phyloP scores from a whole-genome alignment of 73 alveolate genomes.

The Vitrella brassicaformis region DNA sequence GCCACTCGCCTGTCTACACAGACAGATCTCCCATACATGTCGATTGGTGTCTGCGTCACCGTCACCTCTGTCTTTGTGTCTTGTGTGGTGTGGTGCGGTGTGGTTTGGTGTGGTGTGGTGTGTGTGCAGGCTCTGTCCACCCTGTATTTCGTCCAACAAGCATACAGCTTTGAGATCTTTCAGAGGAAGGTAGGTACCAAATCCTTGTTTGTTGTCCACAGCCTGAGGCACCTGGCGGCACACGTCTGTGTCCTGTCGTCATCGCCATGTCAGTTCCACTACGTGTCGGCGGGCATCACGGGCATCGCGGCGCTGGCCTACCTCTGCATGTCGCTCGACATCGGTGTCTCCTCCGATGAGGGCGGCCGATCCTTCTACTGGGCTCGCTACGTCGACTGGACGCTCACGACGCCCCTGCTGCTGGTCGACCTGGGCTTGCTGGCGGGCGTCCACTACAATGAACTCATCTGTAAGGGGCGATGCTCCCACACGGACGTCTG shows the following conservation, averaged over 20 bases:
- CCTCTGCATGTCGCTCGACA: constrained; percentile 10
- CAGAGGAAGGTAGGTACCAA: background rate
- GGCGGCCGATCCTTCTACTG: constrained; percentile 1
- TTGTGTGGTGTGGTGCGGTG: too few species aligned
- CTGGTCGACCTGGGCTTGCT: constrained; percentile 9
- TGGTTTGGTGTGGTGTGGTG: too few species aligned
- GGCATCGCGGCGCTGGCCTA: constrained; percentile 8
- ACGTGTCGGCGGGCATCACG: constrained; percentile 7
- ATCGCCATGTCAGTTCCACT: background rate
- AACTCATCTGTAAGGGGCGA: background rate
- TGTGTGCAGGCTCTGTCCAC: too few species aligned
- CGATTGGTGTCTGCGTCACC: too few species aligned
- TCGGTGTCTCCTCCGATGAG: background rate
- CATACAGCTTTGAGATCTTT: background rate
- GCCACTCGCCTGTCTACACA: too few species aligned
- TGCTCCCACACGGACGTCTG: too few species aligned
- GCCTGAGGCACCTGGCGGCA: background rate
- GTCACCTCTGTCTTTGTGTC: too few species aligned
- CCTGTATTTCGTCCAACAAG: too few species aligned
- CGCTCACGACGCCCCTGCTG: constrained; percentile 8
- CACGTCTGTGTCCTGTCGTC: background rate
- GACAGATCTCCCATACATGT: too few species aligned
- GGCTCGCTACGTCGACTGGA: constrained; percentile 4
- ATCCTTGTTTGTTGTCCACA: background rate
- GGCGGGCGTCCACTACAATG: constrained; percentile 1